These are phyloP conservation scores for Zalaria obscura DNA, from an alignment of 2,329 filamentous ascomycete genomes.

Conservation along the genomic window DNA sequence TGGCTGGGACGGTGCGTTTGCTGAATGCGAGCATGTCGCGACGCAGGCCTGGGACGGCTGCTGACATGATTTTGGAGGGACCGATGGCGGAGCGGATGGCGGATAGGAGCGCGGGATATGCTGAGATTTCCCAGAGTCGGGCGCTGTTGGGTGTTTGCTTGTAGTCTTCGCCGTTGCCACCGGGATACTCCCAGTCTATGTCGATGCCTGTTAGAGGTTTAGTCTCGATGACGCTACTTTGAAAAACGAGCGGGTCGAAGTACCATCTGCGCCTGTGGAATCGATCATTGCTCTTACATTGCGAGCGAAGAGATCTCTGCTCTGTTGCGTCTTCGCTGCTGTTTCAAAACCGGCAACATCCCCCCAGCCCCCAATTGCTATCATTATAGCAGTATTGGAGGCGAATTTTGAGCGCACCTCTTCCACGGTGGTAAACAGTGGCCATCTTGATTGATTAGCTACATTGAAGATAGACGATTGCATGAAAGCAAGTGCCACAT, in stretches of 20 bases:
- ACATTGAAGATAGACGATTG: slow-evolving; percentile 38
- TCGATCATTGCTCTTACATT: slow-evolving; percentile 52
- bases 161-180: slow-evolving; percentile 57
- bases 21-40: slow-evolving; percentile 58
- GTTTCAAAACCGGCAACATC: slow-evolving; percentile 48
- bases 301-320: slow-evolving; percentile 44
- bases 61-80: slow-evolving; percentile 44
- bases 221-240: background rate
- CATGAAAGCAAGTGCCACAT: slow-evolving; percentile 47
- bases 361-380: slow-evolving; percentile 66
- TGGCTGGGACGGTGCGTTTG: slow-evolving; percentile 38
- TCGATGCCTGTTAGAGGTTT: slow-evolving; percentile 30
- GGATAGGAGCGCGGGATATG: slow-evolving; percentile 46
- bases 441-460: slow-evolving; percentile 24
- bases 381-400: slow-evolving; percentile 45
- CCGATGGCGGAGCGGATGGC: slow-evolving; percentile 46
- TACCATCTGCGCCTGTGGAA: slow-evolving; percentile 49
- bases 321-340: slow-evolving; percentile 37
- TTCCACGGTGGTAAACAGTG: slow-evolving; percentile 39
- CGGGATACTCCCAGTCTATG: slow-evolving; percentile 52
- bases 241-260: background rate
- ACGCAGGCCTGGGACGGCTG: slow-evolving; percentile 49
- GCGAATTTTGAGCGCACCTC: slow-evolving; percentile 34
- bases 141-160: slow-evolving; percentile 43
- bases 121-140: slow-evolving; percentile 45